These are phyloP conservation scores for Globisporangium takayamanum DNA, from an alignment of 352 stramenopile genomes.

Conservation along the genomic window DNA sequence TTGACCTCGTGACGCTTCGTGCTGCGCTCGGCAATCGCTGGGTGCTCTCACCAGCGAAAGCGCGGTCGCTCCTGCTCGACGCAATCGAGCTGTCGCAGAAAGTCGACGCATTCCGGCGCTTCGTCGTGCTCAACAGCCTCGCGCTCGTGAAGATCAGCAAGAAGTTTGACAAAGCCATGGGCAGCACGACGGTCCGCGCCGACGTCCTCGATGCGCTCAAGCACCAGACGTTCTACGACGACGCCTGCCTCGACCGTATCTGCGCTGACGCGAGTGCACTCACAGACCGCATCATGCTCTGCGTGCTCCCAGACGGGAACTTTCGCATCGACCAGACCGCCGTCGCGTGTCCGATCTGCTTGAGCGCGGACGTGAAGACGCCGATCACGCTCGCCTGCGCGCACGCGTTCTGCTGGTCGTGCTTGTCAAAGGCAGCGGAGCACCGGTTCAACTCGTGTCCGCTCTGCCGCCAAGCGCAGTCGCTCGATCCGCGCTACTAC, in stretches of 20 bases:
- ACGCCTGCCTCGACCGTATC: slow-evolving; percentile 42
- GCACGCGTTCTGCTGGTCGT: slow-evolving; percentile 82
- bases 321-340: slow-evolving; percentile 38
- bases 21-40: slow-evolving; percentile 41
- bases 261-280: slow-evolving; percentile 39
- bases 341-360: slow-evolving; percentile 64
- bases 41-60: slow-evolving; percentile 48
- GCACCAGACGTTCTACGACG: slow-evolving; percentile 59
- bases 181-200: slow-evolving; percentile 20
- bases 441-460: slow-evolving; percentile 73
- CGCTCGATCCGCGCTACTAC: slow-evolving; percentile 74
- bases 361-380: slow-evolving; percentile 52
- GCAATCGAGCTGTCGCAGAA: slow-evolving; percentile 53
- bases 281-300: slow-evolving; percentile 67
- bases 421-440: slow-evolving; percentile 59
- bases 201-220: slow-evolving; percentile 49
- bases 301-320: slow-evolving; percentile 60
- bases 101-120: slow-evolving; percentile 69
- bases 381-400: slow-evolving; percentile 64
- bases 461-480: slow-evolving; percentile 62
- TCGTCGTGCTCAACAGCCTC: slow-evolving; percentile 72
- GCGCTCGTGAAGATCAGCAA: slow-evolving; percentile 80
- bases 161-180: slow-evolving; percentile 67
- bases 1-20: slow-evolving; percentile 32
- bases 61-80: slow-evolving; percentile 43